Evolutionary conservation across 768 basidiomycete genomes (phyloP).

Genomic region (Antrodiella citrinella): DNA sequence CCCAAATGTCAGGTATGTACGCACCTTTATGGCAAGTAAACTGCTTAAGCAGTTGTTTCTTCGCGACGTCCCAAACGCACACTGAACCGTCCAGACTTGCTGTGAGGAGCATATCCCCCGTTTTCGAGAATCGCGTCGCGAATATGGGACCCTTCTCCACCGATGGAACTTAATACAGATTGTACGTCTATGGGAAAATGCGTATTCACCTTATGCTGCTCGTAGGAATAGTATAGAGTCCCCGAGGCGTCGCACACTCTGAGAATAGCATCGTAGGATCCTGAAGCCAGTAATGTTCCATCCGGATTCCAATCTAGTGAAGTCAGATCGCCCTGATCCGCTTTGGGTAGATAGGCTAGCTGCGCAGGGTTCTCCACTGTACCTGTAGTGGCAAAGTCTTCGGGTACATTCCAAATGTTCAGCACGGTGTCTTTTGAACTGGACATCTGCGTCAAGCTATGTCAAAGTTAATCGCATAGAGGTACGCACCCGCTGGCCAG

Average conservation of each 20-base stretch:
- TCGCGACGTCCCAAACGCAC: slow-evolving; percentile 71
- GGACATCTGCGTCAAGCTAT: background rate
- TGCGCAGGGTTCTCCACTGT: slow-evolving; percentile 30
- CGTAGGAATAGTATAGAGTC: slow-evolving; percentile 52
- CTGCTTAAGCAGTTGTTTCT: slow-evolving; percentile 52
- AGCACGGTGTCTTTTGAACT: slow-evolving; percentile 71
- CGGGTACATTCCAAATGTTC: slow-evolving; percentile 52
- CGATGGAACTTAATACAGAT: slow-evolving; percentile 10
- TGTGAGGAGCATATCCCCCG: slow-evolving; percentile 64
- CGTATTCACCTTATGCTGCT: slow-evolving; percentile 53
- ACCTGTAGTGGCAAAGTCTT: slow-evolving; percentile 8
- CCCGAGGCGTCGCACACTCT: slow-evolving; percentile 60
- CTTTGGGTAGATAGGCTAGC: slow-evolving; percentile 41
- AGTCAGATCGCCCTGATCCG: slow-evolving; percentile 56
- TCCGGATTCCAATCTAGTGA: slow-evolving; percentile 71
- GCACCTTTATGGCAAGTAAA: slow-evolving; percentile 61
- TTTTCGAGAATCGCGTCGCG: slow-evolving; percentile 65
- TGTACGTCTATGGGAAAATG: background rate
- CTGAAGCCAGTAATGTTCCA: slow-evolving; percentile 67
- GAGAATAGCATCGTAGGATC: slow-evolving; percentile 67
- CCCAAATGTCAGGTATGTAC: slow-evolving; percentile 1
- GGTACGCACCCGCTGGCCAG: slow-evolving; percentile 64
- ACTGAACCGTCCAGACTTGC: slow-evolving; percentile 73
- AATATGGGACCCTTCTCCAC: slow-evolving; percentile 72
- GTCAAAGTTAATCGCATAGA: background rate